Evolutionary conservation across 768 basidiomycete genomes (phyloP).

Genomic region (Panellus pusillus): DNA sequence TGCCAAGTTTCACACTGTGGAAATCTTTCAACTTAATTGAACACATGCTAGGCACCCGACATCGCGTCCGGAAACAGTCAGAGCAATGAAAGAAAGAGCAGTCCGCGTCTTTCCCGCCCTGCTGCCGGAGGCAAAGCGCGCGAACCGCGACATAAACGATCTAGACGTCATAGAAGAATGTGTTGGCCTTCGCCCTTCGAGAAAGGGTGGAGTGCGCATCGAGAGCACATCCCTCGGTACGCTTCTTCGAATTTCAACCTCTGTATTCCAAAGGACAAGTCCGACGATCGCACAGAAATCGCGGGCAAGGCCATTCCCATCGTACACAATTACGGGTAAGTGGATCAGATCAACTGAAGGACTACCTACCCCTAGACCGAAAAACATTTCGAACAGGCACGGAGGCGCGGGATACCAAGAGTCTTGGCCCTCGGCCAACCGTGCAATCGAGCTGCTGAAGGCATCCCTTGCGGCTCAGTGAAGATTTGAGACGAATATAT

Average conservation of each 20-base stretch:
- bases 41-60: constrained; percentile 8
- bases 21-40: not conserved
- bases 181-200: constrained; percentile 13
- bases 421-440: constrained; percentile 55
- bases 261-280: no score
- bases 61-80: constrained; percentile 16
- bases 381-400: constrained; percentile 36
- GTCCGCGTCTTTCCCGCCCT: constrained; percentile 13
- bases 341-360: not conserved
- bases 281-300: not conserved
- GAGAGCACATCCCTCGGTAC: not conserved
- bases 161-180: constrained; percentile 19
- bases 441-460: constrained; percentile 45
- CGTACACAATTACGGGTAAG: constrained; percentile 9
- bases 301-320: not conserved
- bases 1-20: not conserved
- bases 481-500: not conserved
- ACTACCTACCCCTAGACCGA: no score
- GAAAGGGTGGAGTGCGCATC: constrained; percentile 12
- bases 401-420: constrained; percentile 56
- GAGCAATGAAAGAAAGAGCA: constrained; percentile 14
- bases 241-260: not conserved
- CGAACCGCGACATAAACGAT: constrained; percentile 1
- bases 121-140: constrained; percentile 11
- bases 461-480: constrained; percentile 24